Evolutionary conservation across 495 filamentous ascomycete species (phyloP), one percentile per base, ranked within the genome.

Genomic region (Aspergillus taichungensis): DNA sequence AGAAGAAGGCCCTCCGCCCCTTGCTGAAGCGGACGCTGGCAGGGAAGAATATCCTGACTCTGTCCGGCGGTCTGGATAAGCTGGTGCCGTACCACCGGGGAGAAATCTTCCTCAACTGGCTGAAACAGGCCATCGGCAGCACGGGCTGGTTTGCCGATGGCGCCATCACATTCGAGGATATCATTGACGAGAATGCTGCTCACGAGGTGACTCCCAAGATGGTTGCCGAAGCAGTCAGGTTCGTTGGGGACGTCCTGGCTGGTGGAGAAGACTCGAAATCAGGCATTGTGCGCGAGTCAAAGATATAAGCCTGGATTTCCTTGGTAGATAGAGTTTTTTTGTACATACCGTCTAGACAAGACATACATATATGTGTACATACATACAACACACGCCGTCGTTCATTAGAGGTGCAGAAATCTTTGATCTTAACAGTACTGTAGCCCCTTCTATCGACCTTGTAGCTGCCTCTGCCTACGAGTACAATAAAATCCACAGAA

Each of bases 61-160:
- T 94, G 46, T 82, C 82, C 9, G 92, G 91, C 0, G 83, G 70
- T 0, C 68, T 68, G 12, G 92, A 98, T 60, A 88, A 86, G 55
- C 62, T 97, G 38, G 91, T 98, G 13, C 91, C 92, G 6, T 87
- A 88, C 61, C 67, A 68, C 14, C 79, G 78, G 11, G 71, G 74
- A 2, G 76, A 83, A 54, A 72, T 75, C 0, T 94, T 96, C 58
- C 47, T 95, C 38, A 57, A 62, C 6, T 87, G 82, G 64, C 68
- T 96, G 42, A 84, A 85, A 60, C 61, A 73, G 30, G 80, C 79
- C 0, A 56, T 78, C 32, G 63, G 56, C 2, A 61, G 64, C 8
- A 59, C 69, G 34, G 72, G 68, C 4, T 84, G 78, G 77, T 82
- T 76, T 40, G 66, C 64, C 5, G 78, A 79, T 43, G 75, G 76